Conservation (phyloP, 2,329 filamentous ascomycete genomes). For the Zasmidium cellare region DNA sequence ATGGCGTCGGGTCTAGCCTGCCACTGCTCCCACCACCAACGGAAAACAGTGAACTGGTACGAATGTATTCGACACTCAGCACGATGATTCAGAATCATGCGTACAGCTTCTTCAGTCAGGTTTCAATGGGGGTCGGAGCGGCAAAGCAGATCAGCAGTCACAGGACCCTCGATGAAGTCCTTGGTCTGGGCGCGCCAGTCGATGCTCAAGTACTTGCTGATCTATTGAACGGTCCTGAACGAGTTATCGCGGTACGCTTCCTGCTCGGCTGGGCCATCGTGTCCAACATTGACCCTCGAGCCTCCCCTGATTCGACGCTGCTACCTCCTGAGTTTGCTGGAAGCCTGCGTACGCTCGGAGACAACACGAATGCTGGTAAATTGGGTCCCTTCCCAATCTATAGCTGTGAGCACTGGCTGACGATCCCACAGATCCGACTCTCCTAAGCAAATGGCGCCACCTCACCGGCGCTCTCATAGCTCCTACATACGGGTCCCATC, state of each 20-base stretch:
- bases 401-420: neutral
- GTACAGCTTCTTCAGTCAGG: neutral
- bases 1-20: neutral
- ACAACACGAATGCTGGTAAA: neutral
- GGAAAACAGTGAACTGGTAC: neutral
- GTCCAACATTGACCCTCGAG: neutral
- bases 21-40: neutral
- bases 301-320: neutral
- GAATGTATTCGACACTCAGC: neutral
- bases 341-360: neutral
- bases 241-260: neutral
- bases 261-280: neutral
- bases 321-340: neutral
- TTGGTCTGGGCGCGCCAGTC: neutral
- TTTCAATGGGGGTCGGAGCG: neutral
- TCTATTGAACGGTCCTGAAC: neutral
- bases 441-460: conserved; percentile 34
- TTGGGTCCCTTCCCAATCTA: neutral
- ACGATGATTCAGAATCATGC: neutral
- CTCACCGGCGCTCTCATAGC: conserved; percentile 34
- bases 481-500: conserved; percentile 23
- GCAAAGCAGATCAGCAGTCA: neutral
- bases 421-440: conserved; percentile 1
- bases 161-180: neutral
- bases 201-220: neutral